Evolutionary conservation across 768 basidiomycete genomes (phyloP).

Genomic region (Dentipellis sp.): DNA sequence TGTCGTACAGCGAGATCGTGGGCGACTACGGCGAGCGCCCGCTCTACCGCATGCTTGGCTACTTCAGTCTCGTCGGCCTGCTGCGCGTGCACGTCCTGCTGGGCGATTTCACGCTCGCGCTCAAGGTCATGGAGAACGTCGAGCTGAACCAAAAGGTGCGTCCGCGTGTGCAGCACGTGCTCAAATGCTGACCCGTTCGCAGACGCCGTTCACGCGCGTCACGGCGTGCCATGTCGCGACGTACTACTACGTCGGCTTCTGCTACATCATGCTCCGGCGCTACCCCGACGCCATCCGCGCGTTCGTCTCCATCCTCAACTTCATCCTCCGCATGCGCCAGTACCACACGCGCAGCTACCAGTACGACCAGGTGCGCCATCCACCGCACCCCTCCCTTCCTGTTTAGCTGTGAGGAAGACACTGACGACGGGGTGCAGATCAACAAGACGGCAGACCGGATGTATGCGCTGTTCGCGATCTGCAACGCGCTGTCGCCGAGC

Average conservation of each 20-base stretch:
- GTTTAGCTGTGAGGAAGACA: not conserved
- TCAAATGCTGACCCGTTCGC: not conserved
- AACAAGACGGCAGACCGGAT: conserved; percentile 97
- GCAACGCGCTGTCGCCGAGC: conserved; percentile 87
- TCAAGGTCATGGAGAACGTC: conserved; percentile 92
- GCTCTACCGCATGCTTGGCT: conserved; percentile 90
- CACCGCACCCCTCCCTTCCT: not conserved
- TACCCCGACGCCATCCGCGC: conserved; percentile 94
- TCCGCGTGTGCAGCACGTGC: not conserved
- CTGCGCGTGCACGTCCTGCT: conserved; percentile 93
- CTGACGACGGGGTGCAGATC: conserved; percentile 47
- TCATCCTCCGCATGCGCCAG: conserved; percentile 92
- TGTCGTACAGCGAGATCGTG: conserved; percentile 62
- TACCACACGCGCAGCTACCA: conserved; percentile 96
- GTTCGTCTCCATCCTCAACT: conserved; percentile 88
- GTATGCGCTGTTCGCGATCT: conserved; percentile 93
- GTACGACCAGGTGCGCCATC: conserved; percentile 71
- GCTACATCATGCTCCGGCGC: conserved; percentile 90
- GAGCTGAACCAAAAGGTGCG: conserved; percentile 82
- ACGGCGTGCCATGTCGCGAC: conserved; percentile 96
- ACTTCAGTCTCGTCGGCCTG: conserved; percentile 93
- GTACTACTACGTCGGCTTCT: conserved; percentile 94
- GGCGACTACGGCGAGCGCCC: conserved; percentile 90
- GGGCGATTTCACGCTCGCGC: conserved; percentile 89
- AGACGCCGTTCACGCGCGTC: conserved; percentile 86